phyloP scores from a whole-genome alignment of 306 rosid genomes.

The Vicia faba region DNA sequence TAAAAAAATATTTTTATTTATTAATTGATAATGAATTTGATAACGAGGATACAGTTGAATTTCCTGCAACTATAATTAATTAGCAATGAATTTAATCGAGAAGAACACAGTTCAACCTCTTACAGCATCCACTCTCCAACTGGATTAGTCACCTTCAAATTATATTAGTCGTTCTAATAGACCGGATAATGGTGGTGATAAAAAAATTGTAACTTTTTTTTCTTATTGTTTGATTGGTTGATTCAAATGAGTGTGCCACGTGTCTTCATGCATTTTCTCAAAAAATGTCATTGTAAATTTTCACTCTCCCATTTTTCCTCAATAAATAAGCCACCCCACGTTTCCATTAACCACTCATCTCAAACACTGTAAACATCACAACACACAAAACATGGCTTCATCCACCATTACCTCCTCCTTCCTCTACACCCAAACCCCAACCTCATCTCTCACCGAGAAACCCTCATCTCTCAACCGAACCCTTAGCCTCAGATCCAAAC shows the following conservation, averaged over 20 bases:
- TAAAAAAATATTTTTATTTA: too few relatives aligned
- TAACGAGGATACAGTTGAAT: too few relatives aligned
- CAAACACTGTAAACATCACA: not conserved
- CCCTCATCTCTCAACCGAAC: conserved; percentile 47
- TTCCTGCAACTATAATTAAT: too few relatives aligned
- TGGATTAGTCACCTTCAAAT: too few relatives aligned
- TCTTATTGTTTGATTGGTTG: too few relatives aligned
- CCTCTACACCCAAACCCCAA: conserved; percentile 45
- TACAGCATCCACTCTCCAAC: too few relatives aligned
- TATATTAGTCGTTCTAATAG: too few relatives aligned
- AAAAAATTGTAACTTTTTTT: too few relatives aligned
- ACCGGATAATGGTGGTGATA: too few relatives aligned
- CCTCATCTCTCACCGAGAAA: conserved; percentile 8
- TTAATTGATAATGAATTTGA: too few relatives aligned
- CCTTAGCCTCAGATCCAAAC: conserved; percentile 40
- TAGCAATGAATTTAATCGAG: too few relatives aligned
- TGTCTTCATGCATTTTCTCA: not conserved
- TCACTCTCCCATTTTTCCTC: not conserved
- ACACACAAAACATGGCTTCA: conserved; percentile 52
- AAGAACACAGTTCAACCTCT: too few relatives aligned
- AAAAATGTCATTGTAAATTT: not conserved
- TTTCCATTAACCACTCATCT: not conserved
- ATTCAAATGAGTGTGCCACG: not conserved
- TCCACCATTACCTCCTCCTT: conserved; percentile 46
- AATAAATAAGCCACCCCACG: not conserved